phyloP scores from a whole-genome alignment of 2,329 filamentous ascomycete genomes.

The Paradendryphiella salina region DNA sequence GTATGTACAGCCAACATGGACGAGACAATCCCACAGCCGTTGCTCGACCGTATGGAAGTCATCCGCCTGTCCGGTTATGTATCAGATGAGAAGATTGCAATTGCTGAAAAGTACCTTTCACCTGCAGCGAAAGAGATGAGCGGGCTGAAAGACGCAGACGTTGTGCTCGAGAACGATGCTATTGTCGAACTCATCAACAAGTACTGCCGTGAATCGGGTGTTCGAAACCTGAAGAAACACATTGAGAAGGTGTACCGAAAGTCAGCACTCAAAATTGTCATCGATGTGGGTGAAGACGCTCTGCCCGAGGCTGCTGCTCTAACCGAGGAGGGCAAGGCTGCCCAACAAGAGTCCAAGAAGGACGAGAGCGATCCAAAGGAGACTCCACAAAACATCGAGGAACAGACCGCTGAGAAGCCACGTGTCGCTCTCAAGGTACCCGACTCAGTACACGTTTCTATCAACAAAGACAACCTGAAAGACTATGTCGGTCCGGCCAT shows the following conservation, averaged over 20 bases:
- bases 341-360: slow-evolving; percentile 70
- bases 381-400: slow-evolving; percentile 59
- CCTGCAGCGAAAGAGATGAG: slow-evolving; percentile 94
- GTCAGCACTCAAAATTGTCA: slow-evolving; percentile 93
- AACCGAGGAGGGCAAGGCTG: slow-evolving; percentile 82
- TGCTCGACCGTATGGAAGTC: slow-evolving; percentile 96
- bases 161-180: slow-evolving; percentile 81
- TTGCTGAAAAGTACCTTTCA: slow-evolving; percentile 88
- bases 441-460: slow-evolving; percentile 80
- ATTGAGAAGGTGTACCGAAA: slow-evolving; percentile 99
- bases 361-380: slow-evolving; percentile 66
- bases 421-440: slow-evolving; percentile 81
- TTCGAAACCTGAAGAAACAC: slow-evolving; percentile 97
- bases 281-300: slow-evolving; percentile 84
- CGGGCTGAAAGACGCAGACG: slow-evolving; percentile 86
- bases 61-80: slow-evolving; percentile 97
- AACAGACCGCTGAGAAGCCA: slow-evolving; percentile 66
- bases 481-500: slow-evolving; percentile 96
- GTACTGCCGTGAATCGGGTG: slow-evolving; percentile 95
- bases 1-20: slow-evolving; percentile 99
- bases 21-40: slow-evolving; percentile 90
- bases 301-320: slow-evolving; percentile 79
- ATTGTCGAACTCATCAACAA: slow-evolving; percentile 98
- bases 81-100: slow-evolving; percentile 97
- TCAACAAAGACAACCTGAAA: slow-evolving; percentile 86